phyloP scores from a whole-genome alignment of 371 early-diverging fungal genomes.

The Spraguea lophii region DNA sequence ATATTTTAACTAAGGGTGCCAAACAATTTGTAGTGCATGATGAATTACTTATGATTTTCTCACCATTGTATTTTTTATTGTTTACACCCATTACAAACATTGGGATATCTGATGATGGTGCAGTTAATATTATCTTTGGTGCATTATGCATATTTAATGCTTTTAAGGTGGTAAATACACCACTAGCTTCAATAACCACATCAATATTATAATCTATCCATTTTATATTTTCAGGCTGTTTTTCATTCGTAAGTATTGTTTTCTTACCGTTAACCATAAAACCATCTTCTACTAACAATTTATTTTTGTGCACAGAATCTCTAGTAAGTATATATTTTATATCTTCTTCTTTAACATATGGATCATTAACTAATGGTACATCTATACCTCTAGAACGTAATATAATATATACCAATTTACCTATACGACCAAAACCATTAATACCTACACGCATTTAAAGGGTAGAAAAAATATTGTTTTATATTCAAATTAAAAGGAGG shows the following conservation, averaged over 20 bases:
- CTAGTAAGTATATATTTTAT: slow-evolving; percentile 81
- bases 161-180: slow-evolving; percentile 75
- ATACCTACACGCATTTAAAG: slow-evolving; percentile 42
- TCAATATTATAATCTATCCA: slow-evolving; percentile 70
- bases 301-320: slow-evolving; percentile 82
- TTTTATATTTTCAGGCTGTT: slow-evolving; percentile 61
- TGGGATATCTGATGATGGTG: slow-evolving; percentile 65
- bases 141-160: slow-evolving; percentile 75
- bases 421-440: slow-evolving; percentile 48
- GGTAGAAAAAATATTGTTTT: no score
- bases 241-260: slow-evolving; percentile 53
- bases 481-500: no score
- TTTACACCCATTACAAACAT: slow-evolving; percentile 69
- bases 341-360: slow-evolving; percentile 76
- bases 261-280: slow-evolving; percentile 61
- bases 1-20: slow-evolving; percentile 88
- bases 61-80: slow-evolving; percentile 61
- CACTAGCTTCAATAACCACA: slow-evolving; percentile 89
- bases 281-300: slow-evolving; percentile 54
- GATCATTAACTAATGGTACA: slow-evolving; percentile 88
- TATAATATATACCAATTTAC: slow-evolving; percentile 41
- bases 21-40: slow-evolving; percentile 99
- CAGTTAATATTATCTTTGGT: slow-evolving; percentile 89
- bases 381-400: slow-evolving; percentile 48
- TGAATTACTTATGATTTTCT: slow-evolving; percentile 79